These are phyloP conservation scores for Rosa lucieae DNA, from an alignment of 306 rosid genomes.

Conservation along the genomic window DNA sequence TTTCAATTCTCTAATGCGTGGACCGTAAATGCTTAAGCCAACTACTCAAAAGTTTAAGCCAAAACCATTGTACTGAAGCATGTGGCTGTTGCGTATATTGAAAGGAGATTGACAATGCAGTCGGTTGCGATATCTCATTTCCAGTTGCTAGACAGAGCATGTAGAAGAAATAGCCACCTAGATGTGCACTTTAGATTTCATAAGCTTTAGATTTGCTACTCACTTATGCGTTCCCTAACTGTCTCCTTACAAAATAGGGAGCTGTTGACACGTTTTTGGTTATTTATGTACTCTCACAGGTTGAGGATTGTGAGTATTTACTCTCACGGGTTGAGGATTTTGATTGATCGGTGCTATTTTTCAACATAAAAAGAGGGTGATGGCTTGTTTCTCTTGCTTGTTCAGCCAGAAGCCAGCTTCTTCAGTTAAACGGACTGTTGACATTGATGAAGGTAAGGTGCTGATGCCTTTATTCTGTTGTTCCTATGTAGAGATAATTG, in stretches of 20 bases:
- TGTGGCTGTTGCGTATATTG: background rate
- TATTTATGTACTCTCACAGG: constrained; percentile 31
- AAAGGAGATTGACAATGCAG: background rate
- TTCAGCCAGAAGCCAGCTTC: constrained; percentile 38
- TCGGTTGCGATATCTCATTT: background rate
- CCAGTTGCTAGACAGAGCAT: constrained; percentile 1
- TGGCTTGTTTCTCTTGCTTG: constrained; percentile 54
- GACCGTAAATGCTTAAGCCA: background rate
- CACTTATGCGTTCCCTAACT: background rate
- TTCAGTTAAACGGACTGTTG: constrained; percentile 27
- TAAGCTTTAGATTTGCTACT: background rate
- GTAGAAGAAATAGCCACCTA: background rate
- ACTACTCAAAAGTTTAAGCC: background rate
- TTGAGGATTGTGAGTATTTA: constrained; percentile 26
- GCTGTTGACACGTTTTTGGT: constrained; percentile 23
- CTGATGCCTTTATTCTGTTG: background rate
- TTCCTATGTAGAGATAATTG: constrained; percentile 1
- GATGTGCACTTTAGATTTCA: background rate
- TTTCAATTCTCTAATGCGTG: background rate
- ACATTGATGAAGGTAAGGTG: constrained; percentile 44
- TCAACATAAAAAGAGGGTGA: constrained; percentile 33
- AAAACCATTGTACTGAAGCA: background rate
- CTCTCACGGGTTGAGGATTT: constrained; percentile 32
- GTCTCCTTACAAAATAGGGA: background rate
- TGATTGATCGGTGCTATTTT: constrained; percentile 29